These are phyloP conservation scores for barley (Hordeum vulgare) DNA, from an alignment of 176 grass and related monocot species.

Conservation along the genomic window DNA sequence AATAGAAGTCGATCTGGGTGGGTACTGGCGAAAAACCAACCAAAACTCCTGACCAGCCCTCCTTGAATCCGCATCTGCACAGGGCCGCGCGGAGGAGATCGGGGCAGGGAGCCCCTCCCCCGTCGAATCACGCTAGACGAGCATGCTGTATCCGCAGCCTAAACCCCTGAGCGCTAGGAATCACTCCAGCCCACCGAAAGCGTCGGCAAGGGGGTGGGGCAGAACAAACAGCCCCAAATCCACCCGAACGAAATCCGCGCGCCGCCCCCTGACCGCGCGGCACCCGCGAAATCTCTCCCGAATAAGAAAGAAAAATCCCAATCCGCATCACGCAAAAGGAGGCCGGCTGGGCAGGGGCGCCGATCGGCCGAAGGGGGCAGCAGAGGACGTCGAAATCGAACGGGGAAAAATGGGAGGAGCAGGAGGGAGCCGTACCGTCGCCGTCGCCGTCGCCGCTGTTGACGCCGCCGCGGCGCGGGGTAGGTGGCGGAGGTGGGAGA, in stretches of 20 bases:
- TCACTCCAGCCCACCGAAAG: neutral
- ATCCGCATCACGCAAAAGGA: neutral
- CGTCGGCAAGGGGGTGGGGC: neutral
- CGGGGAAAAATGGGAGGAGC: neutral
- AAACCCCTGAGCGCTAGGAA: neutral
- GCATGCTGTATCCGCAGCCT: neutral
- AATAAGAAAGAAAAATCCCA: no score
- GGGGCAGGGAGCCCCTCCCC: neutral
- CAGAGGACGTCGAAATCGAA: neutral
- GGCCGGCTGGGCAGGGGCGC: neutral
- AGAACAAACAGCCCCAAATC: neutral
- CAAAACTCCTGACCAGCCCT: neutral
- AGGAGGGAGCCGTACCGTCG: conserved; percentile 3
- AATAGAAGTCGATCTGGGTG: neutral
- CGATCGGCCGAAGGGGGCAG: neutral
- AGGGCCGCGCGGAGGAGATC: neutral
- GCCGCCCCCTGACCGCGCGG: neutral
- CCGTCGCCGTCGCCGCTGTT: neutral
- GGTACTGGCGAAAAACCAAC: neutral
- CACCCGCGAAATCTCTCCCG: neutral
- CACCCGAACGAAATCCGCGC: neutral
- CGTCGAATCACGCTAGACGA: neutral
- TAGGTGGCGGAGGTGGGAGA: conserved; percentile 13
- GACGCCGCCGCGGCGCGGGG: neutral
- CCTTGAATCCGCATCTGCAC: neutral